Evolutionary conservation across 208 protist genomes (phyloP), one percentile per base, ranked within the genome.

Genomic region (Novymonas esmeraldas): DNA sequence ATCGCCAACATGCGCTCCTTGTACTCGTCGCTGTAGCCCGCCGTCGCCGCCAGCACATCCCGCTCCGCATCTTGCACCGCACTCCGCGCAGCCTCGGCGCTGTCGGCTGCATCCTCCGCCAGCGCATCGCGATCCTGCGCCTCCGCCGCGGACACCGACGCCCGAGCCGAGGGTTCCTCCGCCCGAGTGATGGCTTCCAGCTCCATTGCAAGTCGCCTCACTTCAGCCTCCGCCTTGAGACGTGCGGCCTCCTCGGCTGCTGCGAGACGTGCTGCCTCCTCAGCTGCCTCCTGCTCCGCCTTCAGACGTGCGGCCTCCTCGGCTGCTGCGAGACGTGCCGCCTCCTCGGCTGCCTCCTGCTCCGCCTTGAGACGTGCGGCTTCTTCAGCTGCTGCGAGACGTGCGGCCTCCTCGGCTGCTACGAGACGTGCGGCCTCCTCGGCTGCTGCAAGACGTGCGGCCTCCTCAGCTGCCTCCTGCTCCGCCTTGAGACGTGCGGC

Each of bases 11-110:
- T 70, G 9, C 68, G 69, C 55, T 24, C 57, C 44, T 59, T 64
- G 58, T 77, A 85, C 57, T 80, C 72, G 22, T 58, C 67, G 38
- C 61, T 68, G 52, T 82, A 76, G 51, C 11, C 64, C 36, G 36
- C 22, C 20, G 64, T 64, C 1, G 76, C 76, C 5, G 59, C 76
- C 18, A 78, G 42, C 14, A 79, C 48, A 22, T 59, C 66, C 52
- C 65, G 49, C 61, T 57, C 64, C 5, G 51, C 52, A 3, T 59
- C 46, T 5, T 55, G 28, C 26, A 26, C 48, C 10, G 50, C 42
- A 0, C 10, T 41, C 50, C 46, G 18, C 45, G 45, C 31, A 6
- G n/a, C 13, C 67, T 51, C 36, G 16, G 29, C 64, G 31, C 31
- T 45, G 9, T 14, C 48, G 3, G 39, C 2, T 33, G 64, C 70